Conservation (phyloP, 768 basidiomycete species). For the Rhizopogon sp. region DNA sequence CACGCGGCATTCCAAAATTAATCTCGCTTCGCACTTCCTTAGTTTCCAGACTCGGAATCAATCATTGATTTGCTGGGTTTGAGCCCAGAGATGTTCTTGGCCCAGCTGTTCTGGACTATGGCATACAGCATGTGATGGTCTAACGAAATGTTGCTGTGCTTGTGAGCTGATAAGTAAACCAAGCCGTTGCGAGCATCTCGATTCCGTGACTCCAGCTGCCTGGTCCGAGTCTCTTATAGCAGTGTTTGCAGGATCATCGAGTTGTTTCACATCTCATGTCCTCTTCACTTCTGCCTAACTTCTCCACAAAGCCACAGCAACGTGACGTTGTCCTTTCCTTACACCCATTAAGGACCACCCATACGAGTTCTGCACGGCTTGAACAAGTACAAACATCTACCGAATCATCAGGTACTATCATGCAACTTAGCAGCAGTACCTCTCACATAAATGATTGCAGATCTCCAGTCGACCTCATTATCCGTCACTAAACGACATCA, state of each 20-base stretch:
- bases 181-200: too few species aligned
- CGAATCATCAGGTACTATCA: neutral
- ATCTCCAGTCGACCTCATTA: neutral
- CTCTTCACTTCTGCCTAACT: neutral
- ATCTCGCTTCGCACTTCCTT: too few species aligned
- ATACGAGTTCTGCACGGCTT: neutral
- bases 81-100: too few species aligned
- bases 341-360: neutral
- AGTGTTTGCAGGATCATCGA: neutral
- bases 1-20: too few species aligned
- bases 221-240: neutral
- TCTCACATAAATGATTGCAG: neutral
- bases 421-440: neutral
- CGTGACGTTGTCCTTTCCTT: neutral
- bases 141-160: too few species aligned
- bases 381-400: neutral
- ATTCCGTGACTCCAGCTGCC: too few species aligned
- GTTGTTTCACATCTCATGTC: neutral
- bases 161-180: too few species aligned
- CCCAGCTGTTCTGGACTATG: too few species aligned
- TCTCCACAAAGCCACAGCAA: neutral
- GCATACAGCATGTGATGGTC: too few species aligned
- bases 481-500: too few species aligned
- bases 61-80: too few species aligned
- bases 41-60: too few species aligned